A percentile compares a stretch with the other conserved stretches of the same genome.
Conservation (phyloP, 2,329 filamentous ascomycete genomes). For the Aspergillus sp. region DNA sequence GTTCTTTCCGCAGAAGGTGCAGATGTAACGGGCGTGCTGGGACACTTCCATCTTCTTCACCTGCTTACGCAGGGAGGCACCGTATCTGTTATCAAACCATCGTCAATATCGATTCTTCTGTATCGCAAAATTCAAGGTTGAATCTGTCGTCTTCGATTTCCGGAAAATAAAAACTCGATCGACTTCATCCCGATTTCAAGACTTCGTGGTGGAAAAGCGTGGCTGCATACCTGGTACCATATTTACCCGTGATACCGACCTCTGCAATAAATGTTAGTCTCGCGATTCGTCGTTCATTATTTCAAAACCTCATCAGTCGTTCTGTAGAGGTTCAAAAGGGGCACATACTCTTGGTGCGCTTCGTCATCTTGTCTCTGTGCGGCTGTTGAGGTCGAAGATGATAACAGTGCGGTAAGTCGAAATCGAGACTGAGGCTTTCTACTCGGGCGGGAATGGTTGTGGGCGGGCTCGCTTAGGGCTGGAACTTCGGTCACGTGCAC, state of each 20-base stretch:
- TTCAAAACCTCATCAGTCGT: not conserved
- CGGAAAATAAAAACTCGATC: slow-evolving; percentile 12
- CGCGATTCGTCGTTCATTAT: not conserved
- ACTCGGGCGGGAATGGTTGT: slow-evolving; percentile 36
- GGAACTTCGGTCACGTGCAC: slow-evolving; percentile 35
- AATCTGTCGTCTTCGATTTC: slow-evolving; percentile 17
- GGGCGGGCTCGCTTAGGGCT: slow-evolving; percentile 45
- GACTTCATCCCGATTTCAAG: slow-evolving; percentile 19
- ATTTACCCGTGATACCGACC: slow-evolving; percentile 99
- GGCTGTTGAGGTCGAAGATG: slow-evolving; percentile 42
- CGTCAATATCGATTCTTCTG: slow-evolving; percentile 23
- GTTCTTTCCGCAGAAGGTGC: slow-evolving; percentile 98
- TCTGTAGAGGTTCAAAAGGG: slow-evolving; percentile 1
- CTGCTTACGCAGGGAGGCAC: slow-evolving; percentile 98
- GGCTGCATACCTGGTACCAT: slow-evolving; percentile 82
- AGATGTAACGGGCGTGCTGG: slow-evolving; percentile 95
- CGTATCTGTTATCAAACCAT: slow-evolving; percentile 66
- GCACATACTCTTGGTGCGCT: slow-evolving; percentile 78
- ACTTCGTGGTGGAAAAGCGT: slow-evolving; percentile 26
- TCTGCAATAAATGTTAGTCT: slow-evolving; percentile 50
- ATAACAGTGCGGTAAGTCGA: slow-evolving; percentile 36
- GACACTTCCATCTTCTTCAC: slow-evolving; percentile 99
- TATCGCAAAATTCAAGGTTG: slow-evolving; percentile 21
- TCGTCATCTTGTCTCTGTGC: slow-evolving; percentile 73
- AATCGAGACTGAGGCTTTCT: slow-evolving; percentile 37